Base-by-base conservation (phyloP, 2,329 filamentous ascomycete species). In the Penicillium sp. region DNA sequence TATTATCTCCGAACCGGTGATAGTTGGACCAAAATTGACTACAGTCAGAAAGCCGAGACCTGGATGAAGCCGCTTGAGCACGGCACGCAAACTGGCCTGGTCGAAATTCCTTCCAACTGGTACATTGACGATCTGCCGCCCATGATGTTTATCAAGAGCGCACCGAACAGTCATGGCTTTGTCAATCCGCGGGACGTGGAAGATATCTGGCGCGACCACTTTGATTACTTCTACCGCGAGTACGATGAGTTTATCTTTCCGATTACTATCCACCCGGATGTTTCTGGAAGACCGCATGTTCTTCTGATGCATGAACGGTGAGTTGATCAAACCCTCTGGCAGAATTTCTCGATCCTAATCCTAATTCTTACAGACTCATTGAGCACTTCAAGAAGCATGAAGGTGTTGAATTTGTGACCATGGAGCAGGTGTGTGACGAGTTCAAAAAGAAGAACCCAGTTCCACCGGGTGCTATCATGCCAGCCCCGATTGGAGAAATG, bases 221-320 rank as follows among this genome's bases (percentile, higher is more conserved):
- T 87, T 61, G 81, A 85, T 65, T 87, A 91, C 74, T 91, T 89
- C 69, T 92, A 92, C 71, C 81, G 88, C 43, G 88, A 92, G 74
- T 89, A 91, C 63, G 88, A 92, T 67, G 87, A 90, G 67, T 92
- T 92, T 64, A 85, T 91, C 52, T 92, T 92, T 68, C 89, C 90
- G 0, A 89, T 92, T 72, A 91, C 89, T 0, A 88, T 92, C 37
- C 89, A 92, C 73, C 89, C 89, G 0, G 89, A 92, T 69, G 87
- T 90, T 0, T 87, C 84, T 1, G 90, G 90, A 0, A 80, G 89
- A 19, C 90, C 89, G 0, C 90, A 92, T 74, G 89, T 86, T 0
- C 68, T 92, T 19, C 76, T 91, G 16, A 91, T 92, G 89, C 87
- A 91, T 65, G 88, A 92, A 75, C 81, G 87, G 82, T 85, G 74